Percentiles rank a stretch among this genome's conserved stretches.
These are phyloP conservation scores for Calvatia gigantea DNA, from an alignment of 768 basidiomycete species.

Conservation along the genomic window DNA sequence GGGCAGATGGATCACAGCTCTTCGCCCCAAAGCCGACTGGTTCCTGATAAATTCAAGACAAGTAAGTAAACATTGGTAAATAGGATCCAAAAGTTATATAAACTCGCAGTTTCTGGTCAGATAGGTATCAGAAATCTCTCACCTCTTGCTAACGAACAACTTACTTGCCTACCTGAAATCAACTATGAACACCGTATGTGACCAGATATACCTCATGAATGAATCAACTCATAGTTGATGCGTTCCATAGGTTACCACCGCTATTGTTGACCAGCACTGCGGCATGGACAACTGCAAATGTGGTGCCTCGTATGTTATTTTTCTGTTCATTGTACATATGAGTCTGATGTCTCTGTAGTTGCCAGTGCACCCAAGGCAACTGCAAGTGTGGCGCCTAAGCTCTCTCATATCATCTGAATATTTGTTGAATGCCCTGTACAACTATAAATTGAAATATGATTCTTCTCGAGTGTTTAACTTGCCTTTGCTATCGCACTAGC, in stretches of 20 bases:
- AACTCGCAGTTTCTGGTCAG: neutral
- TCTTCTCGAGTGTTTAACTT: neutral
- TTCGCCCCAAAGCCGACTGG: neutral
- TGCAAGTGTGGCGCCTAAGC: slow-evolving; percentile 70
- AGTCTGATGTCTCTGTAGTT: slow-evolving; percentile 30
- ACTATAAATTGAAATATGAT: neutral
- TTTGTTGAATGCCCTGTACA: no score
- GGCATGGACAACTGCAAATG: slow-evolving; percentile 49
- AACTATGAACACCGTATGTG: slow-evolving; percentile 12
- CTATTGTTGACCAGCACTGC: slow-evolving; percentile 43
- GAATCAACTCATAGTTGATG: slow-evolving; percentile 14
- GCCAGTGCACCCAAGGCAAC: slow-evolving; percentile 54
- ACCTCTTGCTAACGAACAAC: slow-evolving; percentile 9
- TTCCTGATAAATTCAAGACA: no score
- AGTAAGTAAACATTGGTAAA: slow-evolving; percentile 20
- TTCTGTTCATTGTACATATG: neutral
- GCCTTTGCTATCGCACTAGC: neutral
- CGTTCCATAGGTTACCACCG: slow-evolving; percentile 29
- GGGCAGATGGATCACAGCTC: neutral
- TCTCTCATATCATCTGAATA: no score
- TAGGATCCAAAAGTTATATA: slow-evolving; percentile 11
- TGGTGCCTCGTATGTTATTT: slow-evolving; percentile 37
- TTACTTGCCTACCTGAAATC: slow-evolving; percentile 6
- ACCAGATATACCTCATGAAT: slow-evolving; percentile 10
- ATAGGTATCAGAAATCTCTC: slow-evolving; percentile 7